Evolutionary conservation across 805 yeast species (phyloP), one percentile per base, ranked within the genome.

Genomic region (Nematodospora valgi): DNA sequence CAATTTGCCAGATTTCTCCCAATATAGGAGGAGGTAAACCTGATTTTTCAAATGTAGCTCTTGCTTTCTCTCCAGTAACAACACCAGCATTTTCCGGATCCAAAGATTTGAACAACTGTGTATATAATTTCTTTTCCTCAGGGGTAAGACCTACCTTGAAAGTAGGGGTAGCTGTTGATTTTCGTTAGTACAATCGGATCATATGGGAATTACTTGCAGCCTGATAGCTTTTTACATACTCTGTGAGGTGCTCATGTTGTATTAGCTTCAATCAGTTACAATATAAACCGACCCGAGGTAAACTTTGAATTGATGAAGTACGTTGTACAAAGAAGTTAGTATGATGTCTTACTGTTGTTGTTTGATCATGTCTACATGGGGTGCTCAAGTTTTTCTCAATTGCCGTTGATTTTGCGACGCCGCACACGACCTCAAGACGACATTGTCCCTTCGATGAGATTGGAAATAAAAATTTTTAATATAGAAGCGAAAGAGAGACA

Each of bases 1-100:
- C 88, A 23, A 84, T 56, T 57, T 85, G 89, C 98, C 98, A 93
- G 44, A 93, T 81, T 59, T 88, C 93, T 7, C 96, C 95, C 23
- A 93, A 68, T 20, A 75, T 64, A 12, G 80, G 68, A 3, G 94
- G 82, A 5, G 93, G 80, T 31, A 93, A 70, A 1, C 95, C 94
- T 3, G 94, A 80, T 40, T 83, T 84, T 49, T 88, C 95, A 44
- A 93, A 79, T 5, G 94, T 69, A 9, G 86, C 72, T 46, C 93
- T 77, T 9, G 95, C 86, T 25, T 81, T 78, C 24, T 83, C 89
- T 23, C 98, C 98, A 3, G 96, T 84, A 39, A 91, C 83, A 20
- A 82, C 71, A 4, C 96, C 96, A 29, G 82, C 62, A 29, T 73
- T 71, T 48, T 85, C 93, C 3, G 82, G 74, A 58, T 93, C 98